A percentile compares a stretch with the other conserved stretches of the same genome.
Evolutionary conservation across 2,329 filamentous ascomycete genomes (phyloP).

Genomic region (Periconia macrospinosa): DNA sequence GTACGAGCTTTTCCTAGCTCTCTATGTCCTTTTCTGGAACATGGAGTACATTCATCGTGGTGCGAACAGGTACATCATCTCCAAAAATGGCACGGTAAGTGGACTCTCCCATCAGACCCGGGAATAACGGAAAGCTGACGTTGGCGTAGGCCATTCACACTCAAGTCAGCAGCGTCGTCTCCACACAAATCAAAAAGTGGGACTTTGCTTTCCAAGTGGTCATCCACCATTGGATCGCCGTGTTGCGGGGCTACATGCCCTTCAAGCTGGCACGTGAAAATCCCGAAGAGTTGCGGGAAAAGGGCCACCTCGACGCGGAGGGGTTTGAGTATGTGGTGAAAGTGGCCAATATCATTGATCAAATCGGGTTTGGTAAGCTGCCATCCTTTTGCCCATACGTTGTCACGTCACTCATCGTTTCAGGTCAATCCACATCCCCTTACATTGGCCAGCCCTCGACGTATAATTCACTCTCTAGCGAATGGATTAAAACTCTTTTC

Average conservation of each 20-base stretch:
- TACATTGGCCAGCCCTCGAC: slow-evolving; percentile 27
- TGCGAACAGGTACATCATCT: slow-evolving; percentile 37
- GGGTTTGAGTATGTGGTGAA: slow-evolving; percentile 34
- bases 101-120: neutral
- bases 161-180: slow-evolving; percentile 37
- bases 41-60: slow-evolving; percentile 40
- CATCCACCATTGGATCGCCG: slow-evolving; percentile 36
- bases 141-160: slow-evolving; percentile 27
- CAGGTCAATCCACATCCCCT: slow-evolving; percentile 34
- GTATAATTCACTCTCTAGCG: slow-evolving; percentile 29
- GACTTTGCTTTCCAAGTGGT: slow-evolving; percentile 36
- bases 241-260: slow-evolving; percentile 33
- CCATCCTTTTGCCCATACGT: neutral
- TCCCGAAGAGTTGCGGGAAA: slow-evolving; percentile 31
- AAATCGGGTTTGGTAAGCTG: slow-evolving; percentile 25
- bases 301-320: slow-evolving; percentile 31
- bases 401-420: slow-evolving; percentile 9
- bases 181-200: slow-evolving; percentile 38
- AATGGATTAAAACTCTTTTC: slow-evolving; percentile 38
- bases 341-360: slow-evolving; percentile 28
- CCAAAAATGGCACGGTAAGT: slow-evolving; percentile 41
- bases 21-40: slow-evolving; percentile 41
- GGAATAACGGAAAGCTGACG: slow-evolving; percentile 13
- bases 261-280: slow-evolving; percentile 41
- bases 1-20: slow-evolving; percentile 40